Evolutionary conservation across 495 filamentous ascomycete species (phyloP).

Genomic region (Neurospora tetraspora): DNA sequence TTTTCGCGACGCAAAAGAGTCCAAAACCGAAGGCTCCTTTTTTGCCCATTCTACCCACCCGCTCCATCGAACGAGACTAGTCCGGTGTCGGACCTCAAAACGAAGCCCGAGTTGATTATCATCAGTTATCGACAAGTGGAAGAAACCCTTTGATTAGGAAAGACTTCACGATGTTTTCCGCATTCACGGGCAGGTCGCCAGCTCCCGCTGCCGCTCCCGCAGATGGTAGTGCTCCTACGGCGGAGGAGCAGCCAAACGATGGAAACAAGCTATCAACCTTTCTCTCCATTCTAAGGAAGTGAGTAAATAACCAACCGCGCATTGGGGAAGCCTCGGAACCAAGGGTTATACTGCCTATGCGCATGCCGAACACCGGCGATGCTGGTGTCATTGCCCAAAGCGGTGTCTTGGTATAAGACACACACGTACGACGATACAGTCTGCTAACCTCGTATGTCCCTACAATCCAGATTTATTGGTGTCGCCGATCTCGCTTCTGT

Average conservation of each 20-base stretch:
- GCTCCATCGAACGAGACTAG: background rate
- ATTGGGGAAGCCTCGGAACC: background rate
- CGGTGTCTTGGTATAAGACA: background rate
- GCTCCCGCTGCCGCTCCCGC: background rate
- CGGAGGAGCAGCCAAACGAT: constrained; percentile 61
- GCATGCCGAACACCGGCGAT: background rate
- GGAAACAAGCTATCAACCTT: constrained; percentile 78
- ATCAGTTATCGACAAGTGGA: background rate
- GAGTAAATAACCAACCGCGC: constrained; percentile 18
- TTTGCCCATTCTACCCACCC: background rate
- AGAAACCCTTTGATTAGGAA: background rate
- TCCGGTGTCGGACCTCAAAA: background rate
- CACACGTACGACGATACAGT: background rate
- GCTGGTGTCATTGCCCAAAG: background rate
- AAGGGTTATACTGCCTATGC: background rate
- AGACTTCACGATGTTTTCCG: background rate
- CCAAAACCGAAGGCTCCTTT: background rate
- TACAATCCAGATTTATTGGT: constrained; percentile 64
- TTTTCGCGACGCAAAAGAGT: background rate
- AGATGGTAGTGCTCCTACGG: background rate
- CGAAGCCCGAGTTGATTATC: background rate
- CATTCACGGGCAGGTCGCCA: constrained; percentile 1
- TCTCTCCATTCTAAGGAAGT: constrained; percentile 73
- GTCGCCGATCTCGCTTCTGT: constrained; percentile 92
- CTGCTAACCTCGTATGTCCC: constrained; percentile 1